Conservation (phyloP, 148 eudicot genomes). For the Mesembryanthemum crystallinum region DNA sequence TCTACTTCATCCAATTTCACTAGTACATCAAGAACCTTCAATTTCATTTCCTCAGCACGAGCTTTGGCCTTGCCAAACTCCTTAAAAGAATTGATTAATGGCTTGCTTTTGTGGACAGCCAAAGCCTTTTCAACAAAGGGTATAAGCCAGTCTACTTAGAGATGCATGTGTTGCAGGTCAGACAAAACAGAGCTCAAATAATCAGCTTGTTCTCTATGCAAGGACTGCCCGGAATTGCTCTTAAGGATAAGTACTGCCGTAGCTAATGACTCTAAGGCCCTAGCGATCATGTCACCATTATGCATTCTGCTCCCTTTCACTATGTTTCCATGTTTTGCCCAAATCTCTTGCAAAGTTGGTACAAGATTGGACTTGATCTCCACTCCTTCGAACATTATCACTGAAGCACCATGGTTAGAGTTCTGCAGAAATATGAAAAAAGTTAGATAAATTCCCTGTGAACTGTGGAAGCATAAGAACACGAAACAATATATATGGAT, state of each 20-base stretch:
- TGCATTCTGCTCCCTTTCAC: background rate
- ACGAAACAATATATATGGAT: no score
- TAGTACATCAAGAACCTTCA: background rate
- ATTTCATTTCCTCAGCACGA: background rate
- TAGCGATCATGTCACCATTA: background rate
- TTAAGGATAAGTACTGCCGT: background rate
- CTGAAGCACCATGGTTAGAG: background rate
- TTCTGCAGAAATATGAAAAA: background rate
- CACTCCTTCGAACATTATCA: slow-evolving; percentile 4
- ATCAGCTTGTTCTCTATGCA: background rate
- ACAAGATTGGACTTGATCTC: slow-evolving; percentile 3
- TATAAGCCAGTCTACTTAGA: background rate
- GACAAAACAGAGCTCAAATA: slow-evolving; percentile 4
- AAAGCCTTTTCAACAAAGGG: background rate
- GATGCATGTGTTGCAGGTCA: background rate
- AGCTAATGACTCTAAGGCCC: slow-evolving; percentile 13
- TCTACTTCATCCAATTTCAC: background rate
- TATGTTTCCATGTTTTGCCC: slow-evolving; percentile 15
- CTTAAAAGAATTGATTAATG: background rate
- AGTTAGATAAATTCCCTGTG: background rate
- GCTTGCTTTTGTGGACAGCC: slow-evolving; percentile 1
- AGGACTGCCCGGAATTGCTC: background rate
- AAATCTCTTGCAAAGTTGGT: slow-evolving; percentile 13
- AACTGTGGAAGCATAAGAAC: background rate
- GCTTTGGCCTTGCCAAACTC: background rate